A percentile compares a stretch with the other conserved stretches of the same genome.
phyloP scores from a whole-genome alignment of 148 eudicot species.

The Rhododendron williamsianum region DNA sequence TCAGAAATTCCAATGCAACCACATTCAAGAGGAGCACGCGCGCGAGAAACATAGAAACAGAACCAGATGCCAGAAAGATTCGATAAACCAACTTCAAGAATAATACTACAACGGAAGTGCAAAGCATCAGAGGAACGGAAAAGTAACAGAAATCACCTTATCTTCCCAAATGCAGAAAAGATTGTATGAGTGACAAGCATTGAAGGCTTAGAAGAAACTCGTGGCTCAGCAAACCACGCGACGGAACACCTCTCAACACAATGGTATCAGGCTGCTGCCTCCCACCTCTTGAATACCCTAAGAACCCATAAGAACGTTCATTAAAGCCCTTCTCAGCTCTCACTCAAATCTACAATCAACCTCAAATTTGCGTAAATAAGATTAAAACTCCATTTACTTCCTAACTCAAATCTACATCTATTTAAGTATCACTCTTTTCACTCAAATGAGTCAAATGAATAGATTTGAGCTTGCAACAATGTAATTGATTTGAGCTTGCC shows the following conservation, averaged over 20 bases:
- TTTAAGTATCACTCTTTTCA: too few relatives aligned
- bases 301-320: neutral
- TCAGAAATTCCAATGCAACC: neutral
- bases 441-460: neutral
- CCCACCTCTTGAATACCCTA: conserved; percentile 53
- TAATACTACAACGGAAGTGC: neutral
- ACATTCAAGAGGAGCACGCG: neutral
- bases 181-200: conserved; percentile 90
- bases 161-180: conserved; percentile 75
- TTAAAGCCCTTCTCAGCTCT: neutral
- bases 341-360: neutral
- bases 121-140: neutral
- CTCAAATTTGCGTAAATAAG: neutral
- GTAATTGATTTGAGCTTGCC: neutral
- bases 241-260: conserved; percentile 75
- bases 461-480: neutral
- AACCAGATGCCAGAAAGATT: neutral
- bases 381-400: neutral
- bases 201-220: conserved; percentile 84
- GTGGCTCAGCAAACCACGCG: conserved; percentile 95
- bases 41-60: neutral
- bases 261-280: conserved; percentile 75
- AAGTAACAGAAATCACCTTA: conserved; percentile 38
- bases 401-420: neutral
- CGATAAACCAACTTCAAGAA: neutral